Base-by-base conservation (phyloP, 2,329 filamentous ascomycete genomes). In the Hortaea werneckii region DNA sequence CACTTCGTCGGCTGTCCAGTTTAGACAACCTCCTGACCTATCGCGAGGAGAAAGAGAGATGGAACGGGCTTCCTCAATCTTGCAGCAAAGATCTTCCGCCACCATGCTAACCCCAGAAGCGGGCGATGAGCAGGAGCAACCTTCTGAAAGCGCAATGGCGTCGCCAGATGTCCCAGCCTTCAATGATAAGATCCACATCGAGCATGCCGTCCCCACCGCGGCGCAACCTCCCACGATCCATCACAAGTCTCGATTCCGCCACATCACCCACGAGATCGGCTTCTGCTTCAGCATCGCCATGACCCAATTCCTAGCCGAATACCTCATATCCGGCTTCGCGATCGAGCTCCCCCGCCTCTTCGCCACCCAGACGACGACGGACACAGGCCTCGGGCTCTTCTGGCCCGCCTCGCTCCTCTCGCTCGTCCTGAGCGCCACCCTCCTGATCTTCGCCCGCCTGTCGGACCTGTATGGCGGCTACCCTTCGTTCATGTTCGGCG, bases 391-490 rank as follows among this genome's bases (percentile, higher is more conserved):
- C 34, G 58, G 60, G 8, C 47, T 53, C 20, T 61, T 65, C 51
- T 66, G 63, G 63, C 63, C 63, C 3, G 62, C 63, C 1, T 57
- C 58, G 0, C 47, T 65, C 11, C 56, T 66, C 26, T 57, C 62
- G 3, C 50, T 66, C 8, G 57, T 65, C 41, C 40, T 65, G 1
- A 61, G 58, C 40, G 56, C 63, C 0, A 59, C 58, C 1, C 44
- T 65, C 1, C 57, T 65, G 35, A 51, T 58, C 40, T 62, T 62
- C 29, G 62, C 62, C 2, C 53, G 63, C 4, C 46, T 64, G 7
- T 59, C 60, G 2, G 63, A 66, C 47, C 62, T 63, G 57, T 59
- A 62, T 38, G 61, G 63, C 42, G 63, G 63, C 12, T 66, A 65
- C 42, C 48, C 55, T 0, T 49, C 56, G 2, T 65, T 64, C 57